Base-by-base conservation (phyloP, 805 yeast species). In the Yamadazyma sp. region DNA sequence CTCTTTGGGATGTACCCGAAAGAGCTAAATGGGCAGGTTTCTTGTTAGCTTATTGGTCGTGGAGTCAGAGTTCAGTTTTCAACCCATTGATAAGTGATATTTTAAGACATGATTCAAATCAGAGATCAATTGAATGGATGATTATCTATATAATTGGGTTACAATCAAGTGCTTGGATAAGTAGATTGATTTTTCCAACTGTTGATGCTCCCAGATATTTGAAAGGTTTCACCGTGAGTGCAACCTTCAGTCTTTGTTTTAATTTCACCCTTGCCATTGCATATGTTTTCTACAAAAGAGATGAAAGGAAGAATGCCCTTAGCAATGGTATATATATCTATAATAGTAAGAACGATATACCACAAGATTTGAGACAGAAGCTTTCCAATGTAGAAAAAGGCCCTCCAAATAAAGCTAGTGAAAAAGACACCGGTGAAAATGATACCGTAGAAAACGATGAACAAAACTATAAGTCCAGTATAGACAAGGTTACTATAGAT, bases 281-380 rank as follows among this genome's bases (percentile, higher is more conserved):
- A 9, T 56, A 62, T 41, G 50, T 55, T 40, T 55, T 62, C 32
- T 77, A 75, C 55, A 77, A 75, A 53, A 58, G 66, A 31, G 75
- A 75, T 31, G 82, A 77, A 48, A 65, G 64, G 44, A 55, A 47
- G 25, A 54, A 58, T 35, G 75, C 79, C 2, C 39, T 62, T 14
- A 62, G 58, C 4, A 71, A 75, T 43, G 80, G 80, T 21, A 74
- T 76, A 25, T 61, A 60, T 27, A 35, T 75, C 3, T 73, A 69
- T 53, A 65, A 73, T 40, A 45, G 52, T 19, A 49, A 47, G n/a
- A 54, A 27, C 5, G 30, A 18, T 8, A 27, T 27, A 11, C 20
- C 30, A 8, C 10, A 15, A 7, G 30, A 27, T 17, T 13, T 27
- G n/a, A 27, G 27, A 24, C 8, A 7, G 7, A 24, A 14, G 27